These are phyloP conservation scores for Fusarium pseudocircinatum DNA, from an alignment of 2,329 filamentous ascomycete genomes.

Conservation along the genomic window DNA sequence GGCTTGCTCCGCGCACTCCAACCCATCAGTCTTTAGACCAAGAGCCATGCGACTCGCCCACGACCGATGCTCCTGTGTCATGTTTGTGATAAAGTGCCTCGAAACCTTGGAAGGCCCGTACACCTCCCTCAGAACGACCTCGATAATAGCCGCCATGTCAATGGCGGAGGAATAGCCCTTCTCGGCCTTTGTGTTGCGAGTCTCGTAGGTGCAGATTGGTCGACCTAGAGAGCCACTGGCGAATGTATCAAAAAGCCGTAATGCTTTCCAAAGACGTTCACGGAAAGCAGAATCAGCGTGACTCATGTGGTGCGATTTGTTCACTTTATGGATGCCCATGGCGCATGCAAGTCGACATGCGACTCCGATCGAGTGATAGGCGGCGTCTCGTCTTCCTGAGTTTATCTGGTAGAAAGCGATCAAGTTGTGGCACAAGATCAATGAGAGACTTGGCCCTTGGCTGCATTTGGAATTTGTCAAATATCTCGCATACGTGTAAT, in stretches of 20 bases:
- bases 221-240: neutral
- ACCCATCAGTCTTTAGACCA: rapidly evolving
- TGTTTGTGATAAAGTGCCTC: neutral
- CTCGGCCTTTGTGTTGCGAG: neutral
- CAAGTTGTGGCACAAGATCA: neutral
- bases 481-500: neutral
- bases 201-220: neutral
- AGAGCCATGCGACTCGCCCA: neutral
- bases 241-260: neutral
- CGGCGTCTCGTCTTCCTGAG: neutral
- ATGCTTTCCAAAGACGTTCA: neutral
- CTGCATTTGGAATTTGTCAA: neutral
- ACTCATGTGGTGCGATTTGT: neutral
- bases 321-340: neutral
- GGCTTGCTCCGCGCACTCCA: neutral
- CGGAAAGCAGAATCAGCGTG: neutral
- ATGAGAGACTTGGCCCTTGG: neutral
- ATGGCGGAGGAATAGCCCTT: neutral
- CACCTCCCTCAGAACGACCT: neutral
- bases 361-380: neutral
- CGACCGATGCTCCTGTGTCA: neutral
- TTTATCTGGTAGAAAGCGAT: neutral
- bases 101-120: neutral
- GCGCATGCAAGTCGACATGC: neutral
- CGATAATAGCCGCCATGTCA: neutral